Percentiles rank a stretch among this genome's conserved stretches.
Conservation (phyloP, 352 stramenopile genomes). For the Blastocystis sp. region DNA sequence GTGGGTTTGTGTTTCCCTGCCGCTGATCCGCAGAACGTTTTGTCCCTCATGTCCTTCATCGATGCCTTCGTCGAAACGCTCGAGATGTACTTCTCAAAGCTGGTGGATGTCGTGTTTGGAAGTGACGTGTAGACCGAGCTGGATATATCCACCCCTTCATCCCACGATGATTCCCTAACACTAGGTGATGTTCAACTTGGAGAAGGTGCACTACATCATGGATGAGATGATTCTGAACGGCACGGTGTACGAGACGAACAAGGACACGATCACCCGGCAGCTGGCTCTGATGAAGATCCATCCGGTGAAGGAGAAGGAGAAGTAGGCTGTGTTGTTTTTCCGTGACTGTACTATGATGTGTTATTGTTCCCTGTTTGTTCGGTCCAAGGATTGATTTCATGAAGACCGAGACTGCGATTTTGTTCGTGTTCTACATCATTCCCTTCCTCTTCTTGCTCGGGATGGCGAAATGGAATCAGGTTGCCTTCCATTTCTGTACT, state of each 20-base stretch:
- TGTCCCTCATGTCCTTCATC: conserved; percentile 44
- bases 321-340: background rate
- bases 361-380: no score
- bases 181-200: conserved; percentile 87
- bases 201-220: conserved; percentile 74
- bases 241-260: conserved; percentile 58
- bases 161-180: conserved; percentile 48
- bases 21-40: background rate
- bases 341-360: background rate
- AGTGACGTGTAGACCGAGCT: conserved; percentile 37
- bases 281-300: conserved; percentile 59
- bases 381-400: background rate
- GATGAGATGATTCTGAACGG: conserved; percentile 46
- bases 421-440: background rate
- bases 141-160: conserved; percentile 48
- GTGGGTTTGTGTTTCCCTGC: background rate
- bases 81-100: conserved; percentile 50
- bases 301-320: conserved; percentile 42
- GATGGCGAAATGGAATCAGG: background rate
- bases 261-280: conserved; percentile 35
- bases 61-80: conserved; percentile 39
- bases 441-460: background rate
- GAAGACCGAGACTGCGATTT: background rate
- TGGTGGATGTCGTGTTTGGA: conserved; percentile 5
- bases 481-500: background rate